Conservation (phyloP, 345 rosid species). For the Psidium friedrichsthalianum region DNA sequence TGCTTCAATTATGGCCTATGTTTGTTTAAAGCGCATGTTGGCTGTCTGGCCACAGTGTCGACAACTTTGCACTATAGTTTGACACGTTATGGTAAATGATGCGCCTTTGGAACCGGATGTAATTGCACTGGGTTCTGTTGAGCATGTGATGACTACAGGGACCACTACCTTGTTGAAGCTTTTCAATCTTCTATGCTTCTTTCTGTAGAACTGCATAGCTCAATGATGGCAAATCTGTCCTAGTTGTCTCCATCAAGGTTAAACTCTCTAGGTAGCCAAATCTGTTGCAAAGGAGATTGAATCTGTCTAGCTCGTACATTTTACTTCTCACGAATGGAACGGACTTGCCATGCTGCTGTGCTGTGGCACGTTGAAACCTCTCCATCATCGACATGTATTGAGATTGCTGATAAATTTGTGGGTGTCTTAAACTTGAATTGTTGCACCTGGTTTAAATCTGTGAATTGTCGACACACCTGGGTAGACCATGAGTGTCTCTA, state of each 20-base stretch:
- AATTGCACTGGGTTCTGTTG: background rate
- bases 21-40: background rate
- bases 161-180: background rate
- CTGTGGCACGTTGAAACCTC: background rate
- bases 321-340: background rate
- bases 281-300: background rate
- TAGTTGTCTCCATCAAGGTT: background rate
- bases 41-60: background rate
- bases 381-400: rapidly evolving
- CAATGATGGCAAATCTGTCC: background rate
- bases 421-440: background rate
- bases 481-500: rapidly evolving
- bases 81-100: background rate
- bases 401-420: background rate
- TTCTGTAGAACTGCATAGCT: background rate
- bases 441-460: background rate
- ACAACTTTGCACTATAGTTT: background rate
- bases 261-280: background rate
- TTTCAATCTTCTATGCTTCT: background rate
- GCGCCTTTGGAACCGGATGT: background rate
- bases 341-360: rapidly evolving
- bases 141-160: background rate
- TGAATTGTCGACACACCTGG: background rate
- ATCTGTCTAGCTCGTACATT: background rate
- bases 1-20: rapidly evolving